Evolutionary conservation across 352 stramenopile genomes (phyloP).

Genomic region (Pelagophyceae sp.): DNA sequence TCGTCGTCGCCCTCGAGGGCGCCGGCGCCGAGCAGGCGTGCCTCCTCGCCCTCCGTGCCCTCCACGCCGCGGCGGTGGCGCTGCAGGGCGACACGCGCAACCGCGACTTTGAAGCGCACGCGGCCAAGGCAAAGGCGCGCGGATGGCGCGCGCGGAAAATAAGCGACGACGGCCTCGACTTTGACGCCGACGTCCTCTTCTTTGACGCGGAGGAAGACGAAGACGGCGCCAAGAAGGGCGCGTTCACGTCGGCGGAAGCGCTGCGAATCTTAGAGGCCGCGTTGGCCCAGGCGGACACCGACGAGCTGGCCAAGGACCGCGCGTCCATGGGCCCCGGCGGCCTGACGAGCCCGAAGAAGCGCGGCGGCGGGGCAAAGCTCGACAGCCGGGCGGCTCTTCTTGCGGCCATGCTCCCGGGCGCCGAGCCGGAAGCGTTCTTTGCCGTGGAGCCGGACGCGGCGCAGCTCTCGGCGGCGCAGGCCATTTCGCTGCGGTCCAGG

Average conservation of each 20-base stretch:
- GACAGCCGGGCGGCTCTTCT: neutral
- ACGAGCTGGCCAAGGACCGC: neutral
- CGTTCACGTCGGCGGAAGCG: neutral
- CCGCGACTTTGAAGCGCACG: neutral
- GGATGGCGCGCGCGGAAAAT: no score
- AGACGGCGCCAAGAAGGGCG: no score
- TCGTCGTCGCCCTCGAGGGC: neutral
- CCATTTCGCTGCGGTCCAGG: neutral
- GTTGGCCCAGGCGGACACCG: neutral
- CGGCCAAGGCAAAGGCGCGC: neutral
- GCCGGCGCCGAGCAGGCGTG: neutral
- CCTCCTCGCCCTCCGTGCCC: neutral
- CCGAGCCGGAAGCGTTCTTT: neutral
- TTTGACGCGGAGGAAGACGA: neutral
- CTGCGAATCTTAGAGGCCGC: neutral
- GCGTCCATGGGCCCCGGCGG: no score
- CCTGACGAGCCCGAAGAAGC: neutral
- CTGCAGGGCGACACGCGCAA: neutral
- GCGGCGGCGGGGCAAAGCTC: neutral
- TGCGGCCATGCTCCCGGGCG: neutral
- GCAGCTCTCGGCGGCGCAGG: neutral
- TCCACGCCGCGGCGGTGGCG: conserved; percentile 1
- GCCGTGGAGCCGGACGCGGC: neutral
- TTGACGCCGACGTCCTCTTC: neutral
- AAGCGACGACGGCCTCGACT: no score